phyloP scores from a whole-genome alignment of 2,329 filamentous ascomycete species.

The Metarhizium brunneum region DNA sequence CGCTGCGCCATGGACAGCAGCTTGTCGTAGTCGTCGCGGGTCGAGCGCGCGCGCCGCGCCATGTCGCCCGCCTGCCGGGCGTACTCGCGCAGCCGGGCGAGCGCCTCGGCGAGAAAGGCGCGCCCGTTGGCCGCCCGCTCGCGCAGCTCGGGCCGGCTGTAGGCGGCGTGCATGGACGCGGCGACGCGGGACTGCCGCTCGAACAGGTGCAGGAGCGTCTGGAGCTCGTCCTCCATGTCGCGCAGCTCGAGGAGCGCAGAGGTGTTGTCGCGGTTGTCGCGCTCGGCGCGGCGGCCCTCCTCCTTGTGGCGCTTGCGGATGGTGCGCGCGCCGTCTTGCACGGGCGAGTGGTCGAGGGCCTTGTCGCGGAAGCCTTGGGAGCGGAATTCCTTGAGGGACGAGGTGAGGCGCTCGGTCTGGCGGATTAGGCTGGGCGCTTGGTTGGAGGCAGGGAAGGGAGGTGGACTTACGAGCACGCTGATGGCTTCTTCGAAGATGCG shows the following conservation, averaged over 20 bases:
- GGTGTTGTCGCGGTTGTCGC: constrained; percentile 52
- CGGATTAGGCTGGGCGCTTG: neutral
- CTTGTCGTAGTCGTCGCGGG: constrained; percentile 54
- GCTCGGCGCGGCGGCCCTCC: constrained; percentile 37
- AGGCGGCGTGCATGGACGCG: constrained; percentile 35
- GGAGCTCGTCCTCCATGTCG: constrained; percentile 56
- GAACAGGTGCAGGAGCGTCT: constrained; percentile 46
- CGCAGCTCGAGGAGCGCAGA: constrained; percentile 53
- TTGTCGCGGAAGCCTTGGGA: constrained; percentile 44
- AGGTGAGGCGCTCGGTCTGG: constrained; percentile 53
- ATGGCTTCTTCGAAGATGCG: constrained; percentile 59
- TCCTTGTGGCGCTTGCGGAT: constrained; percentile 29
- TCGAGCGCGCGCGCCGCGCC: constrained; percentile 46
- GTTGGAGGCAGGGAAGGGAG: neutral
- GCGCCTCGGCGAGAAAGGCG: constrained; percentile 42
- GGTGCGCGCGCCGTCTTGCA: constrained; percentile 29
- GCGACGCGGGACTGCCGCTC: constrained; percentile 45
- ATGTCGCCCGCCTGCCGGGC: constrained; percentile 45
- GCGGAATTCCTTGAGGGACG: constrained; percentile 52
- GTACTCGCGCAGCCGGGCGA: constrained; percentile 45
- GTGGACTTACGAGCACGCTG: constrained; percentile 42
- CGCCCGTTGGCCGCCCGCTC: constrained; percentile 36
- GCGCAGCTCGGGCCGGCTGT: constrained; percentile 29
- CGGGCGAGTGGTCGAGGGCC: constrained; percentile 27
- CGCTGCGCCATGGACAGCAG: constrained; percentile 59